Conservation (phyloP, 345 rosid species). For the Pugionium dolabratum region DNA sequence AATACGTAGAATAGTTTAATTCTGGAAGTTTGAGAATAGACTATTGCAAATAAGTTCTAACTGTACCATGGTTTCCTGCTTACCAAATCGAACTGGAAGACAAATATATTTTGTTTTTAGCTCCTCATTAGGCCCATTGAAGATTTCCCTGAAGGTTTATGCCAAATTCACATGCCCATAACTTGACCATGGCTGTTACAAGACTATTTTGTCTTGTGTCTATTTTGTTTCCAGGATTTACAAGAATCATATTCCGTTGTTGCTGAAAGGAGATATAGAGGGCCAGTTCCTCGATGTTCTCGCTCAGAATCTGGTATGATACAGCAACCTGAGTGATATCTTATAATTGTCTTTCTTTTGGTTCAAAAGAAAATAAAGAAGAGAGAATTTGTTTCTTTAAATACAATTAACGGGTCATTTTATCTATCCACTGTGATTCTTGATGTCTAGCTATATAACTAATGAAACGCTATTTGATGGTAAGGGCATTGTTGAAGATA, state of each 20-base stretch:
- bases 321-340: conserved; percentile 4
- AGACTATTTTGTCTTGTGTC: conserved; percentile 10
- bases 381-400: background rate
- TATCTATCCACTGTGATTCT: background rate
- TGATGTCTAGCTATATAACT: conserved; percentile 31
- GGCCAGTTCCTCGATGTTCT: conserved; percentile 51
- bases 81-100: conserved; percentile 3
- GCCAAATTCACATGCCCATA: conserved; percentile 7
- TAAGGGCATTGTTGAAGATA: conserved; percentile 65
- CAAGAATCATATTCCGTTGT: conserved; percentile 64
- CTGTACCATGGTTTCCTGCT: conserved; percentile 7
- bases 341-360: conserved; percentile 7
- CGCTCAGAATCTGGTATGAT: conserved; percentile 67
- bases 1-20: background rate
- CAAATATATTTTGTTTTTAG: background rate
- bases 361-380: background rate
- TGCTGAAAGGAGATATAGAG: conserved; percentile 55
- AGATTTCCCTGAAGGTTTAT: conserved; percentile 12
- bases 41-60: conserved; percentile 13
- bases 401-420: background rate
- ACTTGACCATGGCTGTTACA: conserved; percentile 1
- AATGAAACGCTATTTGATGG: conserved; percentile 39
- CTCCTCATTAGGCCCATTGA: conserved; percentile 2
- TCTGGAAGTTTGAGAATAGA: conserved; percentile 19
- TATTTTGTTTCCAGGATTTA: conserved; percentile 60